Percentiles rank a stretch among this genome's conserved stretches.
Conservation (phyloP, 2,329 filamentous ascomycete species). For the Fusarium goolgardi region DNA sequence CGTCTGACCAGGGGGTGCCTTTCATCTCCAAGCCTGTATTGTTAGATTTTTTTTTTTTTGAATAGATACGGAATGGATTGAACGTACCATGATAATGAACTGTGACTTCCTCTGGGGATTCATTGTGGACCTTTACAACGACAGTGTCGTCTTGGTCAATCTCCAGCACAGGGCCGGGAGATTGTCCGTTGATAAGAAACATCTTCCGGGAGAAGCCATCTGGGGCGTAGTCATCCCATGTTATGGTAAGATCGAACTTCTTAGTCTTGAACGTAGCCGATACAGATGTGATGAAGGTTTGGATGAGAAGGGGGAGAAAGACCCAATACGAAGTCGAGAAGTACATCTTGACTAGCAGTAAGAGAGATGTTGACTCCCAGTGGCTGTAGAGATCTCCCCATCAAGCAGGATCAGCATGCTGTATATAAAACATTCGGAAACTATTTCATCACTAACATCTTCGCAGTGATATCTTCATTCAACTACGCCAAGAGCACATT, state of each 20-base stretch:
- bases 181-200: constrained; percentile 68
- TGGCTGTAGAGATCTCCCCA: neutral
- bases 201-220: constrained; percentile 59
- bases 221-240: constrained; percentile 55
- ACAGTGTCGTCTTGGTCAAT: constrained; percentile 64
- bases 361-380: neutral
- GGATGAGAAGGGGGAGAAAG: constrained; percentile 23
- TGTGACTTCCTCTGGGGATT: constrained; percentile 59
- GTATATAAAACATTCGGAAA: constrained; percentile 20
- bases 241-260: constrained; percentile 49
- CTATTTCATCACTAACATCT: neutral
- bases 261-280: constrained; percentile 26
- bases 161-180: constrained; percentile 70
- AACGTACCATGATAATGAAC: constrained; percentile 62
- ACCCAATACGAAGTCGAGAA: constrained; percentile 1
- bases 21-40: constrained; percentile 60
- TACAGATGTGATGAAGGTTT: constrained; percentile 6
- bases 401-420: neutral
- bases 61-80: fast-evolving
- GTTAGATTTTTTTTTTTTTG: neutral
- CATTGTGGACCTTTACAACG: constrained; percentile 59
- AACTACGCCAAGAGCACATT: too few species aligned
- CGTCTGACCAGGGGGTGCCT: constrained; percentile 69
- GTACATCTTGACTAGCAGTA: constrained; percentile 20
- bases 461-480: neutral